Base-by-base conservation (phyloP, 2,329 filamentous ascomycete species). In the Grosmannia huntii region DNA sequence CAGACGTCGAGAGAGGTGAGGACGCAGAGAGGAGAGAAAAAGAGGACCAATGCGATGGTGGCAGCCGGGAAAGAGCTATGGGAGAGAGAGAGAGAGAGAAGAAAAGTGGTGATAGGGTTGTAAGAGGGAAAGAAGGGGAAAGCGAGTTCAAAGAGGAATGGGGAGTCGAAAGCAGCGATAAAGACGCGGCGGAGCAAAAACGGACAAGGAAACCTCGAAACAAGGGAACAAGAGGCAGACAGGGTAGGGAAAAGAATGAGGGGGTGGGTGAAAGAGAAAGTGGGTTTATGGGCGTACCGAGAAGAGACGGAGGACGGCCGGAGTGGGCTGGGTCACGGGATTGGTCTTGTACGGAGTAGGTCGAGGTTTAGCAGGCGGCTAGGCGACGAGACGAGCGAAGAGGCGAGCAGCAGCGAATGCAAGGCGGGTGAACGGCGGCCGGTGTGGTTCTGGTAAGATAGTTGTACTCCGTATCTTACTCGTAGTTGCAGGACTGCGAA, bases 121-220 rank as follows among this genome's bases (percentile, higher is more conserved):
- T 55, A 36, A 48, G 48, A 33, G 7, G 36, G 21, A 23, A 54
- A 54, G 48, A 54, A 48, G 33, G 33, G 52, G 28, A 19, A 36
- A 57, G n/a, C 51, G 44, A 49, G 36, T 9, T 44, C 28, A 28
- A 44, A 50, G 48, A 51, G 49, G 56, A 57, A 51, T 21, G 21
- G 56, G 41, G 27, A 54, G 44, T 57, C 55, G 60, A 59, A 61
- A 61, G 56, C 59, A 60, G 59, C 60, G 61, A 63, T 61, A 60
- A 59, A 59, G 58, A 53, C 16, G 25, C 46, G 53, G 44, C 36
- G n/a, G 31, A 25, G 48, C 50, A 21, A n/a, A 44, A 44, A 33
- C 49, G 50, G 27, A 36, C 51, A 31, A 53, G 51, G 51, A 53
- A 53, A 33, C 31, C 28, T 36, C 53, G 53, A 57, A 56, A 49